Base-by-base conservation (phyloP, 805 yeast genomes). In the Lipomyces oligophaga region DNA sequence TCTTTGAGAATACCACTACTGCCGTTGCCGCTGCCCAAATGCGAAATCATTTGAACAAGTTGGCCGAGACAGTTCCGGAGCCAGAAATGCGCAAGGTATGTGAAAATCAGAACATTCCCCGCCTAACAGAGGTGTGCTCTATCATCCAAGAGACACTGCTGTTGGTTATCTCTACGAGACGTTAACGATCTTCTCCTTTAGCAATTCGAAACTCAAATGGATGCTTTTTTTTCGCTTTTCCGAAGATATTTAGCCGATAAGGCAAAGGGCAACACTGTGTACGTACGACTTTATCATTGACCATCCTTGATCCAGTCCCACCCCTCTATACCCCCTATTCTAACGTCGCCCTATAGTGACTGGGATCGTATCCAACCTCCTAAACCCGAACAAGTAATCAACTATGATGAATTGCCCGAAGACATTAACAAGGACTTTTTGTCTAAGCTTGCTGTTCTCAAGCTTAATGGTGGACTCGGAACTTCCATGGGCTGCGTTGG, bases 401-500 rank as follows among this genome's bases (percentile, higher is more conserved):
- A 80, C 58, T 93, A 85, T 73, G 62, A 69, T 32, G 63, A 73
- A 31, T 74, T 88, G 55, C 61, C 67, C 25, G 55, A 52, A 24
- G 54, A 50, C 21, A 52, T 45, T 28, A 31, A 54, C 31, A 62
- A 67, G 19, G 67, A 70, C 51, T 75, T 79, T 66, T 75, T 93
- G 62, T 69, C 80, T 59, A 89, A 89, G 68, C 77, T 93, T 66
- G 97, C 97, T 6, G 98, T 93, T 34, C 76, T 93, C 68, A 93
- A 93, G 73, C 78, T 93, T 67, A 93, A 93, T 66, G 98, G 98
- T 75, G 98, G 98, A 34, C 76, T 93, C 60, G 98, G 98, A 65
- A 93, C 98, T 18, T 90, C 97, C 7, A 93, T 93, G 98, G 98
- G 98, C 48, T 93, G 98, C 73, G 97, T 93, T 54, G 98, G 98